Evolutionary conservation across 1,284 basidiomycete species (phyloP).

Genomic region (Inonotus obliquus): DNA sequence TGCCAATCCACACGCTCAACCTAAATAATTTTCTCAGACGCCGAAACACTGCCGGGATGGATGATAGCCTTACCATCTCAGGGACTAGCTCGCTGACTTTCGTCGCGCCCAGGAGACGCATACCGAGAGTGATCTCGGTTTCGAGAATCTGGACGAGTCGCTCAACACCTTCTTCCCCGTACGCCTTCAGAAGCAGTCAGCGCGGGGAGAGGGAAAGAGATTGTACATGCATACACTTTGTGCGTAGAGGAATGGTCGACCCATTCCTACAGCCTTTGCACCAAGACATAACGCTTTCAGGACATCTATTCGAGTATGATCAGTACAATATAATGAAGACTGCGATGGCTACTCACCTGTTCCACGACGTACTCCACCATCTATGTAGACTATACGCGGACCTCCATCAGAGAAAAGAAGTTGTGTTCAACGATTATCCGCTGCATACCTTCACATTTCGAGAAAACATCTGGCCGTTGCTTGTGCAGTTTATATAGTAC

Average conservation of each 20-base stretch:
- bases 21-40: background rate
- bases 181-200: constrained; percentile 46
- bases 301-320: constrained; percentile 48
- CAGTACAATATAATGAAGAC: background rate
- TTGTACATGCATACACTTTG: constrained; percentile 58
- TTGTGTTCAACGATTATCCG: background rate
- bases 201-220: background rate
- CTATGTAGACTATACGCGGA: constrained; percentile 68
- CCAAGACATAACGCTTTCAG: constrained; percentile 90
- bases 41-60: background rate
- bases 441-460: constrained; percentile 56
- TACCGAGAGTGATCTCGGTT: constrained; percentile 77
- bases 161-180: constrained; percentile 77
- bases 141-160: constrained; percentile 71
- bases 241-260: constrained; percentile 86
- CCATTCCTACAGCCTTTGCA: constrained; percentile 86
- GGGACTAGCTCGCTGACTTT: constrained; percentile 69
- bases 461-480: constrained; percentile 70
- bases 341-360: constrained; percentile 47
- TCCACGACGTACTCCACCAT: constrained; percentile 83
- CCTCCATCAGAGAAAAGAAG: background rate
- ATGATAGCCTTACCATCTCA: constrained; percentile 31
- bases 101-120: constrained; percentile 80
- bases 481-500: constrained; percentile 70
- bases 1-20: background rate